These are phyloP conservation scores for Chlorella vulgaris DNA, from an alignment of 139 green algal species.

Conservation along the genomic window DNA sequence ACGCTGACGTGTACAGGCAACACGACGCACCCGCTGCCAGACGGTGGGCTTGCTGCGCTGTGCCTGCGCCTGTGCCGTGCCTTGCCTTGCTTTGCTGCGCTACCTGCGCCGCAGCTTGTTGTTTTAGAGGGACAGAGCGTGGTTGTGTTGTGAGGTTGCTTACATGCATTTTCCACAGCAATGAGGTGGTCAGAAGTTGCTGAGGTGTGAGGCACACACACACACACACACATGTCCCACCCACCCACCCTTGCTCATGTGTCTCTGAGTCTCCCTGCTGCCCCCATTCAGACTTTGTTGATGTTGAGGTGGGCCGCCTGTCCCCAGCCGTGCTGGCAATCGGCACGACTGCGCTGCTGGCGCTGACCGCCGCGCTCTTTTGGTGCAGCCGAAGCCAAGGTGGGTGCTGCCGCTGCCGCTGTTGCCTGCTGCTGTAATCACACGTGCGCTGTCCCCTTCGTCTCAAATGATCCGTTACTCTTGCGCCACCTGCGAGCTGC, in stretches of 20 bases:
- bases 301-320: background rate
- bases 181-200: too few species aligned
- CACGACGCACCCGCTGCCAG: conserved; percentile 28
- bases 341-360: background rate
- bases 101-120: too few species aligned
- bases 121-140: too few species aligned
- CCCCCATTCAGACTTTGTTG: background rate
- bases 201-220: too few species aligned
- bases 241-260: background rate
- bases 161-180: too few species aligned
- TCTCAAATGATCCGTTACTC: too few species aligned
- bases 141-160: too few species aligned
- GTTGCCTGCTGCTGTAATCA: background rate
- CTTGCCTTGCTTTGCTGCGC: too few species aligned
- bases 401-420: background rate
- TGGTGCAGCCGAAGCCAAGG: background rate
- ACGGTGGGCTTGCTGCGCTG: background rate
- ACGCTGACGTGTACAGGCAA: conserved; percentile 36
- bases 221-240: too few species aligned
- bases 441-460: too few species aligned
- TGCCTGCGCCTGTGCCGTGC: background rate
- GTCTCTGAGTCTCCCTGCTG: background rate
- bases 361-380: background rate
- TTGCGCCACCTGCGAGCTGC: too few species aligned
- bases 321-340: background rate